Conservation (phyloP, 2,329 filamentous ascomycete species). For the Neopestalotiopsis sp. region DNA sequence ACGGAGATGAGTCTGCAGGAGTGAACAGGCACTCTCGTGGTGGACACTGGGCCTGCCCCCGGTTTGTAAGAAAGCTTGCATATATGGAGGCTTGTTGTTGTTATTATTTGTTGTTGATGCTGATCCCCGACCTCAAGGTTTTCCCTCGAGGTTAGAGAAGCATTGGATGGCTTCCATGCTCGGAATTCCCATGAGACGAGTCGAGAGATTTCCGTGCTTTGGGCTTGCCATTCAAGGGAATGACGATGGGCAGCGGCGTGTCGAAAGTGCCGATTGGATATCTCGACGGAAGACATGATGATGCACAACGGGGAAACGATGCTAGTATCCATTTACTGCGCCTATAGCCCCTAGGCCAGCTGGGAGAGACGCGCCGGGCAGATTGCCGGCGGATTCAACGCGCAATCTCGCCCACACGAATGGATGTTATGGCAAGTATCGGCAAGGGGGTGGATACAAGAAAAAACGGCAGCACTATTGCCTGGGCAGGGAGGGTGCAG, state of each 20-base stretch:
- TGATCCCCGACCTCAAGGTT: slow-evolving; percentile 3
- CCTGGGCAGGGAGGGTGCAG: background rate
- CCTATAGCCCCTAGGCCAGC: background rate
- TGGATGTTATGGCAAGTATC: slow-evolving; percentile 22
- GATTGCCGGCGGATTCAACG: slow-evolving; percentile 18
- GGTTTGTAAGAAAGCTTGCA: background rate
- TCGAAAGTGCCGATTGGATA: slow-evolving; percentile 8
- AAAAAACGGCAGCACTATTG: background rate
- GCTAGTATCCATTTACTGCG: slow-evolving; percentile 2
- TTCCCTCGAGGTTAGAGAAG: background rate
- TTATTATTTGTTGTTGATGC: background rate
- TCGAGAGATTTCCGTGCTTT: background rate
- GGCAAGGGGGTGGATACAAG: slow-evolving; percentile 24
- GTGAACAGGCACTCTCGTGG: slow-evolving; percentile 12
- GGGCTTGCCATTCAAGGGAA: background rate
- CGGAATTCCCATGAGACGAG: background rate
- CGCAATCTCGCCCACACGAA: slow-evolving; percentile 17
- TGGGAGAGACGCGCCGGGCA: slow-evolving; percentile 9
- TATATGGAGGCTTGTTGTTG: background rate
- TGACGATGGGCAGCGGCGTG: background rate
- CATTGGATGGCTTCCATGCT: background rate
- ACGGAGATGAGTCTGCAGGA: slow-evolving; percentile 22
- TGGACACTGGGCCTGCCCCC: background rate
- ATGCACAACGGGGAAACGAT: slow-evolving; percentile 7
- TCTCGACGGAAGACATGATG: background rate